A percentile compares a stretch with the other conserved stretches of the same genome.
These are phyloP conservation scores for Asterophora parasitica DNA, from an alignment of 768 basidiomycete species.

Conservation along the genomic window DNA sequence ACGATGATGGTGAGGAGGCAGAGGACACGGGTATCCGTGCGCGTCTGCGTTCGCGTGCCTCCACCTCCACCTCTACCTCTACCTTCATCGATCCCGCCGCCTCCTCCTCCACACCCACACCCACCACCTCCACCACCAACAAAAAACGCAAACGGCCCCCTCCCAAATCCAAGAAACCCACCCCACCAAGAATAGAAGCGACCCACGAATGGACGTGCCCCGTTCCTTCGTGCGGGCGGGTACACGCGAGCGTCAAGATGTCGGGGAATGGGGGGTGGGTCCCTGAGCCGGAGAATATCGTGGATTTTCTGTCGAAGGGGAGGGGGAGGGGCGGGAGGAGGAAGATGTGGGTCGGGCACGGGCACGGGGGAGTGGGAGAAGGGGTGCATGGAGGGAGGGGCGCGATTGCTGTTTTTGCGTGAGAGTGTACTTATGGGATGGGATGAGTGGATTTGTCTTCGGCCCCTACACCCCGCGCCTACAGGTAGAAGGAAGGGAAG, in stretches of 20 bases:
- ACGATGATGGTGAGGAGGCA: no score
- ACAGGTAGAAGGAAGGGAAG: no score
- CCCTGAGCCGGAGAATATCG: slow-evolving; percentile 39
- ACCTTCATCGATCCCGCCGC: no score
- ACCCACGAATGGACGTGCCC: slow-evolving; percentile 63
- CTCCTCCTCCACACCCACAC: slow-evolving; percentile 1
- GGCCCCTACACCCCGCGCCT: no score
- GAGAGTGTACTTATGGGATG: no score
- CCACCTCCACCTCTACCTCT: background rate
- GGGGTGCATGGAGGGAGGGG: slow-evolving; percentile 25
- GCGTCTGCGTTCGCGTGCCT: no score
- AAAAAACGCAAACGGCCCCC: slow-evolving; percentile 18
- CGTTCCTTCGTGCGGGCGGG: slow-evolving; percentile 47
- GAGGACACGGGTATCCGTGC: no score
- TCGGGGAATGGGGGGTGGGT: slow-evolving; percentile 60
- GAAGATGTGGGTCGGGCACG: slow-evolving; percentile 11
- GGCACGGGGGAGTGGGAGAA: slow-evolving; percentile 16
- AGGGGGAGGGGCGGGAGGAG: slow-evolving; percentile 13
- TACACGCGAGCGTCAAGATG: slow-evolving; percentile 54
- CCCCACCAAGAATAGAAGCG: slow-evolving; percentile 36
- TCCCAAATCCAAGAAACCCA: background rate
- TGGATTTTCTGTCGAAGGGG: slow-evolving; percentile 3
- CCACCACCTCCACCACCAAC: slow-evolving; percentile 1
- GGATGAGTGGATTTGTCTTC: no score
- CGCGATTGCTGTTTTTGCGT: slow-evolving; percentile 42